phyloP scores from a whole-genome alignment of 768 basidiomycete genomes.

The Mrakia blollopis region DNA sequence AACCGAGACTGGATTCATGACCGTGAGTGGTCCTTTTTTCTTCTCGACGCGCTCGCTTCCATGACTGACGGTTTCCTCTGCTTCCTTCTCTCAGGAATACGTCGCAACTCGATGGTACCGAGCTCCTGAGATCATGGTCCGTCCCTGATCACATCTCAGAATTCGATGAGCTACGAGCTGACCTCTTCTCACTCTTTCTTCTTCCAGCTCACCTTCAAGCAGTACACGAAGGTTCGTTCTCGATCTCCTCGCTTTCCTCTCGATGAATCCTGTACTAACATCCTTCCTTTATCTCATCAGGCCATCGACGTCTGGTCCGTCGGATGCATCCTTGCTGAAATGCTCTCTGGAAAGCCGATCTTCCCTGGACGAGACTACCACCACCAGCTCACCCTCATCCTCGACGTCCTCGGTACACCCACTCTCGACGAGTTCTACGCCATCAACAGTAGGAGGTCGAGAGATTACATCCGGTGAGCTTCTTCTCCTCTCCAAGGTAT shows the following conservation, averaged over 20 bases:
- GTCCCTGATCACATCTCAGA: too few species aligned
- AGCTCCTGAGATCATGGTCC: conserved; percentile 52
- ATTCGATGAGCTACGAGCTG: not conserved
- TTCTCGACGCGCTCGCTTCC: too few species aligned
- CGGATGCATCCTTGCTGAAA: conserved; percentile 82
- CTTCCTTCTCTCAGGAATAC: conserved; percentile 73
- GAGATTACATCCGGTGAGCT: conserved; percentile 38
- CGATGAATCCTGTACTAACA: not conserved
- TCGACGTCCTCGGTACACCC: conserved; percentile 77
- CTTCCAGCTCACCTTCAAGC: conserved; percentile 44
- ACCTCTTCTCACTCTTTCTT: not conserved
- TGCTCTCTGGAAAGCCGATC: conserved; percentile 83
- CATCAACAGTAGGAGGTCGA: conserved; percentile 68
- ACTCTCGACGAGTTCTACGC: conserved; percentile 88
- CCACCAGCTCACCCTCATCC: conserved; percentile 85
- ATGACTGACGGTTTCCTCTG: not conserved
- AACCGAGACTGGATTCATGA: conserved; percentile 45
- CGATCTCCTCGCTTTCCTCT: not conserved
- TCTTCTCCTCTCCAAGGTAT: too few species aligned
- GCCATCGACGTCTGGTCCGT: conserved; percentile 50
- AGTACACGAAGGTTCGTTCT: conserved; percentile 46
- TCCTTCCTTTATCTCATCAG: not conserved
- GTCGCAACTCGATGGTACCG: conserved; percentile 80
- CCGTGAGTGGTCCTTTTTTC: conserved; percentile 7
- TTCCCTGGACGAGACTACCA: conserved; percentile 95